Base-by-base conservation (phyloP, 1,284 basidiomycete species). In the Chondrostereum purpureum region DNA sequence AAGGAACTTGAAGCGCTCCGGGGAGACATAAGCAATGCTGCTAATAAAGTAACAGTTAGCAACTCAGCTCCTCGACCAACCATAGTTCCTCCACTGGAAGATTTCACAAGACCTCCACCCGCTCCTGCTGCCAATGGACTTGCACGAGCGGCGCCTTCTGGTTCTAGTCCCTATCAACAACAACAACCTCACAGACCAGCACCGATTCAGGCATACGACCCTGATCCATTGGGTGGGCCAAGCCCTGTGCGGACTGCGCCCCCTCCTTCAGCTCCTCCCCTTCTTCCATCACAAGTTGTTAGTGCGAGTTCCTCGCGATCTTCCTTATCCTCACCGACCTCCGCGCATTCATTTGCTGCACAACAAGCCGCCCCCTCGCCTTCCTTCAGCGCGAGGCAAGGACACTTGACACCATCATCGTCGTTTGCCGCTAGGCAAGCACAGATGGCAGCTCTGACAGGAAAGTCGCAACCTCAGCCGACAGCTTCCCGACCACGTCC, bases 1-100 rank as follows among this genome's bases (percentile, higher is more conserved):
- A 80, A 85, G 44, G 93, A 96, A 61, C 71, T 95, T 10, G 92
- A 95, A 59, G 74, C 86, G n/a, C 76, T 96, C 31, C 72, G 77
- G 49, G 76, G 74, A 1, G 92, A 95, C 57, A 70, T 97, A 39
- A 69, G 64, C 53, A 75, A 72, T 53, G 80, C 87, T 39, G 73
- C 78, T 45, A 78, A 79, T 56, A 83, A 82, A 57, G 68, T 69
- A 18, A 56, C 69, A 1, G 52, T 68, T 20, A 51, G 68, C 1
- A 74, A 74, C 51, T 72, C 64, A 34, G 69, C 66, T 10, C 81
- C 80, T 0, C 78, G 75, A 50, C 84, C 86, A 6, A 67, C 66
- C 4, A 58, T 80, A 46, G 61, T 88, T 27, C 78, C 75, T 2
- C 78, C 78, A 1, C 61, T 88, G 31, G 83, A 87, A 54, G 83